These are phyloP conservation scores for Xylaria castorea DNA, from an alignment of 495 filamentous ascomycete genomes.

Conservation along the genomic window DNA sequence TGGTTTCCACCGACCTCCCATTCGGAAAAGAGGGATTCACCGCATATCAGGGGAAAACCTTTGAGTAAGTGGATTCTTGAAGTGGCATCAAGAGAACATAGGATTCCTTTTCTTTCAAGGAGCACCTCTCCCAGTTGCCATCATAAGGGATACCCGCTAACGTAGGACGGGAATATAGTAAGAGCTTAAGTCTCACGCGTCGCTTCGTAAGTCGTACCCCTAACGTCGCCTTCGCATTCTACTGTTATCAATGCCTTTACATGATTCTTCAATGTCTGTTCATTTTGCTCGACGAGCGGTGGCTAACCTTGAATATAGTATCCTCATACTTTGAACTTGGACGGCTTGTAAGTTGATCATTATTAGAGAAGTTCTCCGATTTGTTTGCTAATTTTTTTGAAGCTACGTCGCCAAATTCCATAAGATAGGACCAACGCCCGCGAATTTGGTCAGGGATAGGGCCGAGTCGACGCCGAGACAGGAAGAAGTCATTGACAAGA, in stretches of 20 bases:
- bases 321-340: slow-evolving; percentile 68
- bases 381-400: not conserved
- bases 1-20: slow-evolving; percentile 91
- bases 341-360: slow-evolving; percentile 69
- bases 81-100: not conserved
- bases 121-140: not conserved
- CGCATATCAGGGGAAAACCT: slow-evolving; percentile 84
- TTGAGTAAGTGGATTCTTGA: slow-evolving; percentile 45
- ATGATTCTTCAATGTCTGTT: not conserved
- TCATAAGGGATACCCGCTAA: not conserved
- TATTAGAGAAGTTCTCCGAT: not conserved
- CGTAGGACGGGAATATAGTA: not conserved
- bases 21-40: slow-evolving; percentile 94
- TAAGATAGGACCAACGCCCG: slow-evolving; percentile 80
- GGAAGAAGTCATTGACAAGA: slow-evolving; percentile 53
- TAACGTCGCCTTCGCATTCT: not conserved
- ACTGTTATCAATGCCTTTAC: not conserved
- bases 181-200: slow-evolving; percentile 75
- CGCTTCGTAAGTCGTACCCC: slow-evolving; percentile 59
- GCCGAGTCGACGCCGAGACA: slow-evolving; percentile 34
- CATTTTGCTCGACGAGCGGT: slow-evolving; percentile 11
- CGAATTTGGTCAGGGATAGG: slow-evolving; percentile 58
- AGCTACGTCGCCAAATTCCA: slow-evolving; percentile 94
- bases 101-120: not conserved
- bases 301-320: slow-evolving; percentile 18